Percentiles rank a stretch among this genome's conserved stretches.
phyloP scores from a whole-genome alignment of 2,329 filamentous ascomycete genomes.

The Monilinia polystroma region DNA sequence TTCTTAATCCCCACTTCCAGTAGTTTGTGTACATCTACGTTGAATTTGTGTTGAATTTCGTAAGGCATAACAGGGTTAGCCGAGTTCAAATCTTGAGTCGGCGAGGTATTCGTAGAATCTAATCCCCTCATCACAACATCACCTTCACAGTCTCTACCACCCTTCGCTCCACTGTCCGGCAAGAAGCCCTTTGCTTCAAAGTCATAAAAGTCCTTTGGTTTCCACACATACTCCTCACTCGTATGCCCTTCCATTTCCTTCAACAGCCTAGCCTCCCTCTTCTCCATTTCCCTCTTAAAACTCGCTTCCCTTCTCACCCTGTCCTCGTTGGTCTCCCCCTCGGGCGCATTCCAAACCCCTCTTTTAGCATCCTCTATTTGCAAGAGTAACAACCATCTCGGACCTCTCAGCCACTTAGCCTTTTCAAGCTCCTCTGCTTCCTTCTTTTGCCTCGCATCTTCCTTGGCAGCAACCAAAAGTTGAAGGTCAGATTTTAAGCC shows the following conservation, averaged over 20 bases:
- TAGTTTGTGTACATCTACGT: conserved; percentile 24
- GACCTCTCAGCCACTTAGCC: conserved; percentile 1
- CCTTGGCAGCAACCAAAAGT: not conserved
- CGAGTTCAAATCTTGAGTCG: not conserved
- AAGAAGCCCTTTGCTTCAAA: not conserved
- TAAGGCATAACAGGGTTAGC: conserved; percentile 17
- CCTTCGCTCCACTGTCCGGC: conserved; percentile 5
- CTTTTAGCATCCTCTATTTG: not conserved
- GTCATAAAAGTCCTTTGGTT: not conserved
- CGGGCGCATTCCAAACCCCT: conserved; percentile 22
- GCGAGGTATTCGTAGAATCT: not conserved
- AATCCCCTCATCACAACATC: conserved; percentile 28
- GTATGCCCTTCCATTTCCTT: conserved; percentile 9
- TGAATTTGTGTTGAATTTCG: conserved; percentile 24
- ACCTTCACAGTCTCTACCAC: conserved; percentile 19
- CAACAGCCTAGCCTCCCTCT: conserved; percentile 9
- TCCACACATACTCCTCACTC: conserved; percentile 26
- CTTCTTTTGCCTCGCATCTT: conserved; percentile 7
- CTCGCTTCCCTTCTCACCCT: not conserved
- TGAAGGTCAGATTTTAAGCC: not conserved
- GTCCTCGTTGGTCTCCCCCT: conserved; percentile 24
- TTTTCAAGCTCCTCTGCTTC: not conserved
- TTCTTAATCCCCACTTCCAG: conserved; percentile 25
- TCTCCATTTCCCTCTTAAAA: conserved; percentile 8
- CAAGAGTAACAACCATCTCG: conserved; percentile 6